Conservation (phyloP, 2,329 filamentous ascomycete genomes). For the Cercospora sp. region DNA sequence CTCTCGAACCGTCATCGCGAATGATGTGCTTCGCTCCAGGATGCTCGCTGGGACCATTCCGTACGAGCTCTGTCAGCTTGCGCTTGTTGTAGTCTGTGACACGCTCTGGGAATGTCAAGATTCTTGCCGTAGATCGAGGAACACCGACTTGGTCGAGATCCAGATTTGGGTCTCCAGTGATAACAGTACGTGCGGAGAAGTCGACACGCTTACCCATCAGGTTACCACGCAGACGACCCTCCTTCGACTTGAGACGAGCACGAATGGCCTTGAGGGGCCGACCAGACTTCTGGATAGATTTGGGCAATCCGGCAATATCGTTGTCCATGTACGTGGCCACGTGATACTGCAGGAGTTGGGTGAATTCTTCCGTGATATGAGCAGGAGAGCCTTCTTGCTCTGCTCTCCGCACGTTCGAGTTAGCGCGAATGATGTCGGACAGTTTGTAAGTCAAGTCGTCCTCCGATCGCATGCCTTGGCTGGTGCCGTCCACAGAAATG, state of each 20-base stretch:
- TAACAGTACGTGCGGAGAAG: slow-evolving; percentile 98
- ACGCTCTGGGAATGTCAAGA: slow-evolving; percentile 92
- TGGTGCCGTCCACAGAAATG: slow-evolving; percentile 94
- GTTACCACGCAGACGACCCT: slow-evolving; percentile 95
- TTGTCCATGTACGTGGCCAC: slow-evolving; percentile 99
- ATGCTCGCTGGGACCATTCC: slow-evolving; percentile 91
- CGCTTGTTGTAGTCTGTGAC: slow-evolving; percentile 98
- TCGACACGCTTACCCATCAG: slow-evolving; percentile 99
- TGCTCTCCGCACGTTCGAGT: slow-evolving; percentile 88
- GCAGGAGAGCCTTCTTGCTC: slow-evolving; percentile 88
- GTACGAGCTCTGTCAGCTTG: slow-evolving; percentile 83
- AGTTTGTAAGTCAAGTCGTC: slow-evolving; percentile 99
- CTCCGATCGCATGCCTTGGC: slow-evolving; percentile 89
- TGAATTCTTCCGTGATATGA: slow-evolving; percentile 89
- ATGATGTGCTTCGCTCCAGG: slow-evolving; percentile 97
- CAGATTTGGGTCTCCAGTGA: slow-evolving; percentile 96
- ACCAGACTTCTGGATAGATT: slow-evolving; percentile 94
- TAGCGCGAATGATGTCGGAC: slow-evolving; percentile 95
- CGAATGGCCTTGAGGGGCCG: slow-evolving; percentile 96
- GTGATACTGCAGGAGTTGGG: slow-evolving; percentile 91
- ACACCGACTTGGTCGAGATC: slow-evolving; percentile 97
- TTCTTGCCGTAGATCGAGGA: slow-evolving; percentile 87
- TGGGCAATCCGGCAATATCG: slow-evolving; percentile 92
- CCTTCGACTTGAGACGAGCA: slow-evolving; percentile 97
- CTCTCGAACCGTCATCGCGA: slow-evolving; percentile 86